Evolutionary conservation across 352 stramenopile genomes (phyloP), one percentile per base, ranked within the genome.

Genomic region (Globisporangium echinulatum): DNA sequence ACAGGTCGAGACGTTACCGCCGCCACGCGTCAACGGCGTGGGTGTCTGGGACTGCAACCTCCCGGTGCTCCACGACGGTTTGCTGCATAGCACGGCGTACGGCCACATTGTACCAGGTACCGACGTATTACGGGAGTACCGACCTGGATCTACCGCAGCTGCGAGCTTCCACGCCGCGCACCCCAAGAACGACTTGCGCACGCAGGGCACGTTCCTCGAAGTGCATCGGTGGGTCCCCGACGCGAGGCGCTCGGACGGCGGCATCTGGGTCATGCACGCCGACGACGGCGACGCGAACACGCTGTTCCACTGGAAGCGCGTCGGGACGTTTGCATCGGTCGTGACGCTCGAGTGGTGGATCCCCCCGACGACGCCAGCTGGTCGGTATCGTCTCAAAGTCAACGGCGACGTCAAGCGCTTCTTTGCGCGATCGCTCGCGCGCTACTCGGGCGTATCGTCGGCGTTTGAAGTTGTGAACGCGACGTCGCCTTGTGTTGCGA

Each of bases 181-280:
- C 51, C 85, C 85, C 4, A 92, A 92, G 62, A 94, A 94, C 69
- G 84, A 88, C 39, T 59, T 94, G 49, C 71, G 77, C 39, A 91
- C 71, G 0, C 81, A 93, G 54, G 69, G 77, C 8, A 90, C 83
- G 47, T 94, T 93, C 57, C 54, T 92, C 2, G 82, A 92, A 60
- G 75, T 94, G 10, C 79, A 94, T 14, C 72, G 76, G 9, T 91
- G 79, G 79, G 56, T 84, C n/a, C 38, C 49, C 2, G 78, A 90
- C 61, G 53, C 15, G 5, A 67, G 54, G 44, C 74, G 74, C 0
- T 8, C 19, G 0, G 56, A 72, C 1, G 74, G 69, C 13, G 84
- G 82, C 19, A 58, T 89, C 9, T 94, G 85, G 85, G 67, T 89
- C 14, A 67, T 90, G 43, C 62, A 88, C 46, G 80, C 81, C 5